Evolutionary conservation across 768 basidiomycete species (phyloP), one percentile per base, ranked within the genome.

Genomic region (Candolleomyces efflorescens): DNA sequence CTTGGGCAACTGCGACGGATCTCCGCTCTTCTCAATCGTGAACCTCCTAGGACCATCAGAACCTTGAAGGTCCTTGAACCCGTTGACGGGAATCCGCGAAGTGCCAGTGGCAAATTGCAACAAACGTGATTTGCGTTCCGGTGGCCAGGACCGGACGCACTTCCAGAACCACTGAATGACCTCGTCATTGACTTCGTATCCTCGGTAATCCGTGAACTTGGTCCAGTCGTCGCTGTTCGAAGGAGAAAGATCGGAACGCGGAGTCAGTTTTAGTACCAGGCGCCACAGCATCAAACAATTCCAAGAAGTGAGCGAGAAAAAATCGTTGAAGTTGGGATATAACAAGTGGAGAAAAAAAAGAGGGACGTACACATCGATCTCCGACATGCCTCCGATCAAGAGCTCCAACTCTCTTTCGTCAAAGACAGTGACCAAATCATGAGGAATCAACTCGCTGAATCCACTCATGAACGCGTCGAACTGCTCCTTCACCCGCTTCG

Each of bases 101-200:
- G 95, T 98, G 20, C 95, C 95, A 20, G 95, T 98, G 6, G 95
- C 94, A 69, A 99, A 99, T 72, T 98, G 96, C 54, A 98, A 77
- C 53, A 98, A 74, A 32, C 96, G 91, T 13, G 92, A 94, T 78
- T 99, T 99, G 73, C 95, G 89, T 78, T 99, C 97, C 0, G 96
- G 87, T 11, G 97, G 96, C 97, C 97, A 99, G 65, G 89, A 86
- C 63, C 92, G 89, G 46, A 99, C 92, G 66, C 93, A 94, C 76
- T 98, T 94, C 97, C 97, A 99, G 88, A 99, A 99, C 97, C 97
- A 99, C 68, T 98, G 94, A 56, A 99, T 95, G 49, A 95, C 92
- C 67, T 96, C 93, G 68, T 96, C 94, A 65, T 89, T 90, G 74
- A 92, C 86, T 74, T 94, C 92, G 68, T 95, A 96, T 15, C 94